Evolutionary conservation across 1,284 basidiomycete species (phyloP).

Genomic region (Fomitopsis schrenkii): DNA sequence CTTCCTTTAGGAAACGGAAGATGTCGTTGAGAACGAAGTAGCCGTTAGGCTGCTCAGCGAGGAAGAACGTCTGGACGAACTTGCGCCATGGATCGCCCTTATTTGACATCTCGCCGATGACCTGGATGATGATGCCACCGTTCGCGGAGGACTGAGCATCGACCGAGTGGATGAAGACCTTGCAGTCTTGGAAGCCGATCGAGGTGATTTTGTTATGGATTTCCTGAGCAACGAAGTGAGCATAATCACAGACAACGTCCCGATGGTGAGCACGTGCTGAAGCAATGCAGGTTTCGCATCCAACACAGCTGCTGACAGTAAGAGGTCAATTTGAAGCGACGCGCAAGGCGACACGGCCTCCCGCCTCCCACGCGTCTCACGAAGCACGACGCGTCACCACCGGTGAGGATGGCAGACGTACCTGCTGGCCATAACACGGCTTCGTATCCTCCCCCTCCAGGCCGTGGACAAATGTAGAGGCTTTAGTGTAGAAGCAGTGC

Average conservation of each 20-base stretch:
- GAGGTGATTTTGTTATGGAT: slow-evolving; percentile 95
- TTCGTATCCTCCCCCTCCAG: slow-evolving; percentile 92
- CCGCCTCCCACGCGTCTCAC: slow-evolving; percentile 1
- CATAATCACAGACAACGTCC: not conserved
- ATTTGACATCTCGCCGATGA: slow-evolving; percentile 98
- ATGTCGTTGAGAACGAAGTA: slow-evolving; percentile 99
- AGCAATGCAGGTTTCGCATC: not conserved
- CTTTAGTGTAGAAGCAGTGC: slow-evolving; percentile 99
- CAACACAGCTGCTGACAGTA: not conserved
- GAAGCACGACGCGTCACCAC: slow-evolving; percentile 4
- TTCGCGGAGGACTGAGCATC: slow-evolving; percentile 92
- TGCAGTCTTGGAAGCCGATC: slow-evolving; percentile 94
- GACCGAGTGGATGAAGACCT: slow-evolving; percentile 95
- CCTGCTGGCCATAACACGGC: slow-evolving; percentile 90
- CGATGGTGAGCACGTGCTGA: not conserved
- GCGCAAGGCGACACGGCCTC: not conserved
- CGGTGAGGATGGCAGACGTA: slow-evolving; percentile 33
- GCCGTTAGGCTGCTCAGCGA: slow-evolving; percentile 97
- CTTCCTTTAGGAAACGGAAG: slow-evolving; percentile 98
- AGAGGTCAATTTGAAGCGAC: not conserved
- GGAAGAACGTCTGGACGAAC: slow-evolving; percentile 99
- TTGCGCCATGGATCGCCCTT: slow-evolving; percentile 91
- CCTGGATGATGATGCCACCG: slow-evolving; percentile 97
- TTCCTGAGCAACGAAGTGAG: slow-evolving; percentile 58
- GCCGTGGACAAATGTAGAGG: slow-evolving; percentile 94